Conservation (phyloP, 1,284 basidiomycete species). For the Melampsora americana region DNA sequence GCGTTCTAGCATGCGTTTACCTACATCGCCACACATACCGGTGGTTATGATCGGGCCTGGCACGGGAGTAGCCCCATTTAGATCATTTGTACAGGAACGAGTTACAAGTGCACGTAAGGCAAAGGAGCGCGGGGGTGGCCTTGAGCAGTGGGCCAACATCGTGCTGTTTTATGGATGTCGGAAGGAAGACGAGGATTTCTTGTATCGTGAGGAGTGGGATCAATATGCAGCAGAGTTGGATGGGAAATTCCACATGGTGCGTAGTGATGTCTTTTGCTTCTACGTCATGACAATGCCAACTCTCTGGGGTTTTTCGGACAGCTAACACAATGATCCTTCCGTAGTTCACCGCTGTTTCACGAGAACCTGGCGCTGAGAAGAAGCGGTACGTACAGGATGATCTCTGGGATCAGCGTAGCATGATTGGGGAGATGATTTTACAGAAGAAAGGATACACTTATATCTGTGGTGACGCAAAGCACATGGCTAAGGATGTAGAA, state of each 20-base stretch:
- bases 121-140: conserved; percentile 74
- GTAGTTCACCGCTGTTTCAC: conserved; percentile 20
- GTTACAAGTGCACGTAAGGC: conserved; percentile 89
- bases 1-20: conserved; percentile 90
- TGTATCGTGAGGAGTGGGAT: conserved; percentile 94
- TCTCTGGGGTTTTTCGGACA: conserved; percentile 64
- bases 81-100: conserved; percentile 95
- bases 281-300: conserved; percentile 72
- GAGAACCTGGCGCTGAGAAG: conserved; percentile 14
- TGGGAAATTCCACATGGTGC: conserved; percentile 83
- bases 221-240: conserved; percentile 78
- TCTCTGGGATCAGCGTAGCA: conserved; percentile 5
- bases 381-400: conserved; percentile 36
- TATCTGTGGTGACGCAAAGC: conserved; percentile 94
- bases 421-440: conserved; percentile 50
- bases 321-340: not conserved
- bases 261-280: conserved; percentile 65
- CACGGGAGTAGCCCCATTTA: conserved; percentile 97
- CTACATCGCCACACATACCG: conserved; percentile 94
- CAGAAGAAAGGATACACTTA: conserved; percentile 46
- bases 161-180: conserved; percentile 95
- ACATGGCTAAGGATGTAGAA: conserved; percentile 93
- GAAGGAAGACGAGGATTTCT: conserved; percentile 77
- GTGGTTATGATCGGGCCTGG: conserved; percentile 99
- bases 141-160: conserved; percentile 91